A percentile compares a stretch with the other conserved stretches of the same genome.
These are phyloP conservation scores for Neonectria punicea DNA, from an alignment of 2,329 filamentous ascomycete genomes.

Conservation along the genomic window DNA sequence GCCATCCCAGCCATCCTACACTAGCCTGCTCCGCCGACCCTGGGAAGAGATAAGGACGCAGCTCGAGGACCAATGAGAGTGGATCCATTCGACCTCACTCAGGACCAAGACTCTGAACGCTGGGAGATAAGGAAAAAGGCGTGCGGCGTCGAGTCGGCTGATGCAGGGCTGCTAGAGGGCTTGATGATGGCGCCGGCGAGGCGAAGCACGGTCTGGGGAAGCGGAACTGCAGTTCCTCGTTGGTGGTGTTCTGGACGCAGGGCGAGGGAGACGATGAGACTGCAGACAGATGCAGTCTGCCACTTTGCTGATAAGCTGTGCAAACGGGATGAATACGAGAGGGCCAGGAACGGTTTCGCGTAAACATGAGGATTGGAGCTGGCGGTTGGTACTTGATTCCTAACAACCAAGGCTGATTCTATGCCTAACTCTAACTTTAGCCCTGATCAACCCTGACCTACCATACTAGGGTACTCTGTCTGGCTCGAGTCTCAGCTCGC, in stretches of 20 bases:
- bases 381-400: background rate
- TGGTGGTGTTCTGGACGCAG: conserved; percentile 3
- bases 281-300: background rate
- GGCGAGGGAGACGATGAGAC: background rate
- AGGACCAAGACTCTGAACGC: conserved; percentile 25
- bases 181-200: conserved; percentile 3
- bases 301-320: conserved; percentile 15
- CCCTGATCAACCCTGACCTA: too few species aligned
- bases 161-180: conserved; percentile 16
- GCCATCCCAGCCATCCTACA: conserved; percentile 23
- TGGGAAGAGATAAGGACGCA: conserved; percentile 45
- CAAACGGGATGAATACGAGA: background rate
- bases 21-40: conserved; percentile 34
- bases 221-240: conserved; percentile 18
- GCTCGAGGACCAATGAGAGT: conserved; percentile 38
- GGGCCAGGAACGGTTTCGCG: conserved; percentile 19
- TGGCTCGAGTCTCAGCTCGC: conserved; percentile 13
- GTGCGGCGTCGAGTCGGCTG: conserved; percentile 26
- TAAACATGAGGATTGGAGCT: conserved; percentile 14
- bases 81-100: conserved; percentile 30
- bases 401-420: too few species aligned
- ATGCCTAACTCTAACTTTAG: too few species aligned
- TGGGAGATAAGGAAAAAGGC: conserved; percentile 36
- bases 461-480: background rate
- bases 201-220: conserved; percentile 32